Base-by-base conservation (phyloP, 768 basidiomycete genomes). In the Mrakia blollopis region DNA sequence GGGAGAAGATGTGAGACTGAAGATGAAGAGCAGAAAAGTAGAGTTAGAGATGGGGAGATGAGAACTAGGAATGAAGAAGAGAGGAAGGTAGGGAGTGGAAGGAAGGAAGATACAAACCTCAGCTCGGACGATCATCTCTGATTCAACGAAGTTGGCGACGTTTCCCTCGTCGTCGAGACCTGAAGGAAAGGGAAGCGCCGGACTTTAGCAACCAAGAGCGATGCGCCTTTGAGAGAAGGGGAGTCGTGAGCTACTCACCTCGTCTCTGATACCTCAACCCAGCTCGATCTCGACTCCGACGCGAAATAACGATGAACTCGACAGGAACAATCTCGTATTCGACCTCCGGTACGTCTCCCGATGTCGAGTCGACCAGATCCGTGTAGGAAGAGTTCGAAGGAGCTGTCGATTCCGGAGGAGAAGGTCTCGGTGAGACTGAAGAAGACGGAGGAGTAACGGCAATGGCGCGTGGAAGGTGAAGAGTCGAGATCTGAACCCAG, bases 141-240 rank as follows among this genome's bases (percentile, higher is more conserved):
- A 94, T 84, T 98, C 93, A 2, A 98, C 94, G 81, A 98, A 94
- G 84, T 98, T 98, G 0, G 94, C 95, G 5, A 94, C 95, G 81
- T 92, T 88, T 8, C 94, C 93, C 77, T 92, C 90, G 79, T 95
- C 93, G 80, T 98, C 95, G 72, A 98, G 89, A 2, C 97, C 97
- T 57, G 25, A 1, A 2, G 11, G 7, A 44, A n/a, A 57, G n/a
- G n/a, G n/a, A n/a, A n/a, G n/a, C n/a, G n/a, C n/a, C n/a, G n/a
- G n/a, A n/a, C n/a, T n/a, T n/a, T n/a, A n/a, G n/a, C n/a, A n/a
- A n/a, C n/a, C n/a, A n/a, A n/a, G n/a, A n/a, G n/a, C n/a, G n/a
- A n/a, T n/a, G n/a, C n/a, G n/a, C n/a, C n/a, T n/a, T n/a, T n/a
- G n/a, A n/a, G n/a, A n/a, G n/a, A n/a, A n/a, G n/a, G n/a, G n/a